These are phyloP conservation scores for Eucalyptus decipiens DNA, from an alignment of 345 rosid species.

Conservation along the genomic window DNA sequence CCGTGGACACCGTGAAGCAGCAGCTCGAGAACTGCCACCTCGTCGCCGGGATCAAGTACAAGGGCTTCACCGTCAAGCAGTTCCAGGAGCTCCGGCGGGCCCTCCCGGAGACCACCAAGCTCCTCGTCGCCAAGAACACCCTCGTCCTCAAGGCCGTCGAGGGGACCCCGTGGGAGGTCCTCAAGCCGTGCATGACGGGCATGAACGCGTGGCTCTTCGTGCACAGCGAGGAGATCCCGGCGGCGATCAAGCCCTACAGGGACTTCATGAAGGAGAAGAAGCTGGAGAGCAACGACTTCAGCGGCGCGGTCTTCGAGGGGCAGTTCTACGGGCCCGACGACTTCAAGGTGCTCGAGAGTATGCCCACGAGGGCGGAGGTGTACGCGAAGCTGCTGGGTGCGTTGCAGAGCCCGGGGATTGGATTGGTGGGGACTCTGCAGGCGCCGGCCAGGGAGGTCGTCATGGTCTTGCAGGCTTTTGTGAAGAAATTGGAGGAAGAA, in stretches of 20 bases:
- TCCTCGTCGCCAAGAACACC: conserved; percentile 81
- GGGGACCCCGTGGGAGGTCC: conserved; percentile 75
- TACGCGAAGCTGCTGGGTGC: conserved; percentile 82
- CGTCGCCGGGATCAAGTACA: conserved; percentile 69
- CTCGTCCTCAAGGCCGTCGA: conserved; percentile 80
- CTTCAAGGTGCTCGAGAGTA: conserved; percentile 52
- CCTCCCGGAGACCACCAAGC: conserved; percentile 61
- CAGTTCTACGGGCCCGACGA: conserved; percentile 76
- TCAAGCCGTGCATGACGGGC: conserved; percentile 92
- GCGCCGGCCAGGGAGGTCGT: conserved; percentile 82
- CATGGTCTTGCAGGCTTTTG: conserved; percentile 75
- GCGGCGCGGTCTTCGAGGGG: conserved; percentile 92
- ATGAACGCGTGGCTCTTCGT: conserved; percentile 97
- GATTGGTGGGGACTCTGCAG: conserved; percentile 74
- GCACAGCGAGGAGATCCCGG: conserved; percentile 81
- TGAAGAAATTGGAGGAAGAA: conserved; percentile 86
- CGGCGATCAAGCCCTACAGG: conserved; percentile 75
- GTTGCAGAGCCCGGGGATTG: conserved; percentile 69
- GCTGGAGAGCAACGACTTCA: conserved; percentile 63
- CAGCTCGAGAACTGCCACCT: conserved; percentile 78
- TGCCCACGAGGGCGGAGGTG: conserved; percentile 82
- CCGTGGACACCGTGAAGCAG: conserved; percentile 64
- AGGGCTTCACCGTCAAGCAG: conserved; percentile 77
- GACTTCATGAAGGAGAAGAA: conserved; percentile 64
- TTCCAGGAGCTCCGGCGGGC: conserved; percentile 66